Base-by-base conservation (phyloP, 2,329 filamentous ascomycete genomes). In the Aspergillus alliaceus region DNA sequence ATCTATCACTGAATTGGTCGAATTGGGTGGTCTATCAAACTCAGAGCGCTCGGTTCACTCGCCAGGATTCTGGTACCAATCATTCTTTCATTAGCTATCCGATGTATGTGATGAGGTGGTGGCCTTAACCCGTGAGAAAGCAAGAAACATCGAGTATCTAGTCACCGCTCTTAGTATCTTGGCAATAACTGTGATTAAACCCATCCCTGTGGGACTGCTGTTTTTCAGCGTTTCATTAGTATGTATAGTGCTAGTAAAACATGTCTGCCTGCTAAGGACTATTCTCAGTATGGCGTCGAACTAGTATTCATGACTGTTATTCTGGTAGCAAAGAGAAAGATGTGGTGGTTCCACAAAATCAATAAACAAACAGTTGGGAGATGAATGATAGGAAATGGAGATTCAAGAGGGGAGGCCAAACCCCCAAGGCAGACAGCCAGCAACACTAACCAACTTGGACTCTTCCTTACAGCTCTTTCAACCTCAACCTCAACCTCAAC, bases 1-100 rank as follows among this genome's bases (percentile, higher is more conserved):
- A 37, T 53, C 51, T 29, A 34, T 25, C 22, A 27, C 31, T 18
- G 39, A 53, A 53, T 53, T 53, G 51, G 51, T 47, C 20, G 20
- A 20, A 39, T 47, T 47, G 12, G 22, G 20, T 25, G 14, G 39
- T 25, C 18, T 7, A 25, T 25, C 14, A 25, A 47, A 31, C 27
- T 47, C 44, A 29, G 11, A 15, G n/a, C 25, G 27, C 44, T 31
- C 24, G 44, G 44, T 18, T 47, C 44, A 47, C 27, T 18, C 11
- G 25, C 25, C 12, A 20, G 44, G 44, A 31, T 46, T 22, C 44
- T 15, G 6, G n/a, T 48, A n/a, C 44, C 22, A 32, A 22, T 24
- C n/a, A 8, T 4, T 48, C 29, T 27, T 48, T 48, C 18, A 48
- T 32, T 48, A 32, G 44, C 44, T 22, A 32, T 48, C 18, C 7